Evolutionary conservation across 331 rosid genomes (phyloP), one percentile per base, ranked within the genome.

Genomic region (Spiraea crenata): DNA sequence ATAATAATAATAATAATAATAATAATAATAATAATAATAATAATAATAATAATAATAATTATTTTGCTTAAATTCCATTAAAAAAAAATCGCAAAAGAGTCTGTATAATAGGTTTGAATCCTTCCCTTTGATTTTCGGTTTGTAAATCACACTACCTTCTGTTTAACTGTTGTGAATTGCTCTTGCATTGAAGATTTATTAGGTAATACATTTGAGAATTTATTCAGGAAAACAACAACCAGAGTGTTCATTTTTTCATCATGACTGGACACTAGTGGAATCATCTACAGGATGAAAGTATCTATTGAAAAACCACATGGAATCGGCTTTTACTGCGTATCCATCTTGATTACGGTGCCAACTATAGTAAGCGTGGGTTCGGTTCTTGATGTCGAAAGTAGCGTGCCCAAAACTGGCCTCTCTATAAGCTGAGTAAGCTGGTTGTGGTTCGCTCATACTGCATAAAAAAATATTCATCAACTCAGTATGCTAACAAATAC

Each of bases 381-480:
- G 49, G 37, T 85, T 85, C 70, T 70, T 80, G 10, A 85, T 80
- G 46, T 71, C 81, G 11, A 85, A 75, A 52, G 81, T 48, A 8
- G 83, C 89, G 38, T 85, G 89, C 9, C 89, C 86, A 13, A 82
- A 82, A 72, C 89, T 82, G 31, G 89, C 89, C 59, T 85, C 89
- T 20, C 89, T 67, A 25, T 34, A 85, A 5, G 87, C 89, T 0
- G 89, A 85, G 80, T 85, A 85, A n/a, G 57, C 48, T 8, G 85
- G 89, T 65, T 82, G 89, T 8, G 87, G 89, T 14, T 82, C 82
- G 1, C 72, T 70, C 60, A 74, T 61, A 13, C 89, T 82, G 71
- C 82, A 72, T 8, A 65, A 61, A 14, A 45, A 57, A 59, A n/a
- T 44, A 55, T 13, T 40, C 4, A 6, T 1, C 49, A 3, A 7